Percentiles rank a stretch among this genome's conserved stretches.
phyloP scores from a whole-genome alignment of 148 eudicot species.

The Dysphania ambrosioides region DNA sequence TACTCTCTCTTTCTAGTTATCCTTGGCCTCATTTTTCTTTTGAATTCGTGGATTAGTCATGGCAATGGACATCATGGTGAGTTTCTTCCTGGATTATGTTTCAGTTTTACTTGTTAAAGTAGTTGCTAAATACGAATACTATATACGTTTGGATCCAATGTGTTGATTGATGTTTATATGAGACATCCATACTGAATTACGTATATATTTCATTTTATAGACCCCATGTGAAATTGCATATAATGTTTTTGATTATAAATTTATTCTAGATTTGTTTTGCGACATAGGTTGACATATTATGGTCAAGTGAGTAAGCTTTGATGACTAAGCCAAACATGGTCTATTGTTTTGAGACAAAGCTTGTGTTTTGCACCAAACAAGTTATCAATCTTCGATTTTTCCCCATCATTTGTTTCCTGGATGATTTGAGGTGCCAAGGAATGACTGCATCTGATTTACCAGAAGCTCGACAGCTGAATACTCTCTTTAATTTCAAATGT shows the following conservation, averaged over 20 bases:
- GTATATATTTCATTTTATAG: background rate
- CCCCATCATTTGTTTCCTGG: background rate
- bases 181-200: background rate
- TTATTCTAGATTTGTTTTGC: background rate
- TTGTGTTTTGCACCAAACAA: background rate
- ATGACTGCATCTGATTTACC: too few species aligned
- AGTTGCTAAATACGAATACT: too few species aligned
- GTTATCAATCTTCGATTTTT: background rate
- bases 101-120: too few species aligned
- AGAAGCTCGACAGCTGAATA: too few species aligned
- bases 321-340: background rate
- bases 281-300: background rate
- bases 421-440: background rate
- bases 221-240: background rate
- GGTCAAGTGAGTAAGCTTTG: background rate
- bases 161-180: background rate
- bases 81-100: conserved; percentile 9
- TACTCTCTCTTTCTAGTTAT: conserved; percentile 65
- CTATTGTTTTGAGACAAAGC: background rate
- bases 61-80: conserved; percentile 61
- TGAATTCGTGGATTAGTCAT: conserved; percentile 67
- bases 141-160: background rate
- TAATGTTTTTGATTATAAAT: too few species aligned
- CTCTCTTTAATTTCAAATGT: too few species aligned
- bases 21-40: conserved; percentile 59